Conservation (phyloP, 306 rosid genomes). For the Myrica gale region DNA sequence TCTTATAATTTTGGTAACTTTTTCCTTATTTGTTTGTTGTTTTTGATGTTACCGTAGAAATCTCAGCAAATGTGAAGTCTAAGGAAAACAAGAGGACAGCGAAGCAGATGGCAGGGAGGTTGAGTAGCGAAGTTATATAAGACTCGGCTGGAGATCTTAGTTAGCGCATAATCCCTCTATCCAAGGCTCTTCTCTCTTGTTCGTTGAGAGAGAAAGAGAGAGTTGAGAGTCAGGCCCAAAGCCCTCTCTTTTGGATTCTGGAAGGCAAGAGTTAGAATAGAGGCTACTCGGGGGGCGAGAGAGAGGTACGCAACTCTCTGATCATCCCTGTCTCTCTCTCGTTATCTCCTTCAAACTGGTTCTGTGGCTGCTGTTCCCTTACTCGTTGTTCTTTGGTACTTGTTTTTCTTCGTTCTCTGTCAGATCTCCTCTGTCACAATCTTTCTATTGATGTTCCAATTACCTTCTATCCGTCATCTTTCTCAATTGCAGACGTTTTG, state of each 20-base stretch:
- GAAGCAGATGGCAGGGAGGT: slow-evolving; percentile 22
- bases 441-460: background rate
- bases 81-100: background rate
- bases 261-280: background rate
- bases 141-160: slow-evolving; percentile 26
- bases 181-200: slow-evolving; percentile 7
- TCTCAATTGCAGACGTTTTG: background rate
- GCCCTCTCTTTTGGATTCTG: background rate
- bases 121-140: slow-evolving; percentile 26
- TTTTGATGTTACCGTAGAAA: no score
- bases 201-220: background rate
- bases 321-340: background rate
- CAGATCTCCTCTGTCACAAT: slow-evolving; percentile 21
- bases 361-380: background rate
- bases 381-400: background rate
- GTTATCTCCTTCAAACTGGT: background rate
- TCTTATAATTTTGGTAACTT: no score
- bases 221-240: no score
- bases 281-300: background rate
- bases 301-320: background rate
- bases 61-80: no score
- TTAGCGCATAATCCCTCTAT: background rate
- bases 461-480: background rate
- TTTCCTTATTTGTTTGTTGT: no score
- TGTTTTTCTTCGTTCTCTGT: background rate